Evolutionary conservation across 139 green algal genomes (phyloP).

Genomic region (Pleodorina starrii): DNA sequence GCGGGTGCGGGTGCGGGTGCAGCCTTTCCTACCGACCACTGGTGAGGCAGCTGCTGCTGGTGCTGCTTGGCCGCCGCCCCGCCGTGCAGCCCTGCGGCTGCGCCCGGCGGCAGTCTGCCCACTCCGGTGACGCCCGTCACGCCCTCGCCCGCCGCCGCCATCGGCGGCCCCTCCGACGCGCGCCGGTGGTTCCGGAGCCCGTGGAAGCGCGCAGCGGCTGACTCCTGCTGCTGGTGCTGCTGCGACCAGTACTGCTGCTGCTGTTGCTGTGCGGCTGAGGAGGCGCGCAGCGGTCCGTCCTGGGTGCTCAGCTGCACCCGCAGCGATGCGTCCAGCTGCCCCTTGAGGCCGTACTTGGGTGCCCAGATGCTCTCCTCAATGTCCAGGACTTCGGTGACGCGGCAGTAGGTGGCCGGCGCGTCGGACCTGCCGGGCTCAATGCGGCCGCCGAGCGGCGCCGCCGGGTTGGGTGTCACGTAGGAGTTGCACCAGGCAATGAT

Average conservation of each 20-base stretch:
- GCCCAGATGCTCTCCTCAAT: conserved; percentile 96
- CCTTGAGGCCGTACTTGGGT: conserved; percentile 93
- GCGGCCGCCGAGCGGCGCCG: neutral
- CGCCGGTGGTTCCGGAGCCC: neutral
- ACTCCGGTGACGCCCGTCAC: neutral
- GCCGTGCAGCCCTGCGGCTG: neutral
- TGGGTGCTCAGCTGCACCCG: conserved; percentile 37
- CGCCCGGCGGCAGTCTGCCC: neutral
- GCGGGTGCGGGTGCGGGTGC: too few species aligned
- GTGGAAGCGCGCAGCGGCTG: conserved; percentile 18
- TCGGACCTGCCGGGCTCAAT: neutral
- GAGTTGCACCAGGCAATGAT: conserved; percentile 44
- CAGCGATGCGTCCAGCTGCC: conserved; percentile 90
- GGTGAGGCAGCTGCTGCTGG: conserved; percentile 37
- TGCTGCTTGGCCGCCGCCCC: too few species aligned
- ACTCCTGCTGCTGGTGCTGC: too few species aligned
- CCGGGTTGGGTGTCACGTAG: conserved; percentile 46
- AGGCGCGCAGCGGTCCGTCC: neutral
- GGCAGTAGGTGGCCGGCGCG: conserved; percentile 36
- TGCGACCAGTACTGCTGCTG: neutral
- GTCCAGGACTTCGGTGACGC: conserved; percentile 82
- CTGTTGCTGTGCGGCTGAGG: neutral
- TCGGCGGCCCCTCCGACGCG: neutral
- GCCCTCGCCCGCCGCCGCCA: neutral
- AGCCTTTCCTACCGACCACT: conserved; percentile 2